These are phyloP conservation scores for Cadophora malorum DNA, from an alignment of 2,329 filamentous ascomycete species.

Conservation along the genomic window DNA sequence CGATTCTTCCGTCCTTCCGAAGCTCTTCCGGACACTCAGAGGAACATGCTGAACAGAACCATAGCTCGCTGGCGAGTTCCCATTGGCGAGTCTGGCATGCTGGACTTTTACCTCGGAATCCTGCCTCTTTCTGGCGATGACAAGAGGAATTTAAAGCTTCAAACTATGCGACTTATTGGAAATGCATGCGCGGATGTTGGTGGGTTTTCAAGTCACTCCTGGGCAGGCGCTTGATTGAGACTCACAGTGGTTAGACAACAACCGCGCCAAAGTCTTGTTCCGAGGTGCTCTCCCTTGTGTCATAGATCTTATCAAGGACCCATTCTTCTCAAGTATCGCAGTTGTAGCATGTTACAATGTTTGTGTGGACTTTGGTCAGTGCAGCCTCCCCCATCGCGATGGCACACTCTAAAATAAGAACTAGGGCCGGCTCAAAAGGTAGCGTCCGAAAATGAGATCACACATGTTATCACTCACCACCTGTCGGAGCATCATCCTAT, in stretches of 20 bases:
- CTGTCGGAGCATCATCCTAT: background rate
- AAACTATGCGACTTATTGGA: background rate
- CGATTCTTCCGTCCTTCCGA: background rate
- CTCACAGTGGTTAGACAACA: background rate
- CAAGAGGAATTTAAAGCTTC: background rate
- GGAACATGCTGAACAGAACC: background rate
- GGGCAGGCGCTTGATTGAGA: no score
- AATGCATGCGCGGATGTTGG: constrained; percentile 11
- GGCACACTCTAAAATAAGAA: no score
- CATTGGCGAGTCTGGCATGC: constrained; percentile 1
- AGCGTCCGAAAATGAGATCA: background rate
- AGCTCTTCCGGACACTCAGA: background rate
- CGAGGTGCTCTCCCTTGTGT: background rate
- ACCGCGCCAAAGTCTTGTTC: background rate
- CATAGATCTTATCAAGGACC: background rate
- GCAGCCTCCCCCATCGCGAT: no score
- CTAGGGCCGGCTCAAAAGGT: background rate
- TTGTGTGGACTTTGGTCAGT: constrained; percentile 3
- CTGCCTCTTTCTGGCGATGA: background rate
- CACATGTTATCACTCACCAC: background rate
- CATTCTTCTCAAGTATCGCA: background rate
- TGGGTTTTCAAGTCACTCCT: background rate
- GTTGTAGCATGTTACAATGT: constrained; percentile 9
- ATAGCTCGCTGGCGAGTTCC: constrained; percentile 4
- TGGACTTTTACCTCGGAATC: constrained; percentile 3